Percentiles rank a stretch among this genome's conserved stretches.
phyloP scores from a whole-genome alignment of 805 yeast species.

The Hyphopichia homilentoma region DNA sequence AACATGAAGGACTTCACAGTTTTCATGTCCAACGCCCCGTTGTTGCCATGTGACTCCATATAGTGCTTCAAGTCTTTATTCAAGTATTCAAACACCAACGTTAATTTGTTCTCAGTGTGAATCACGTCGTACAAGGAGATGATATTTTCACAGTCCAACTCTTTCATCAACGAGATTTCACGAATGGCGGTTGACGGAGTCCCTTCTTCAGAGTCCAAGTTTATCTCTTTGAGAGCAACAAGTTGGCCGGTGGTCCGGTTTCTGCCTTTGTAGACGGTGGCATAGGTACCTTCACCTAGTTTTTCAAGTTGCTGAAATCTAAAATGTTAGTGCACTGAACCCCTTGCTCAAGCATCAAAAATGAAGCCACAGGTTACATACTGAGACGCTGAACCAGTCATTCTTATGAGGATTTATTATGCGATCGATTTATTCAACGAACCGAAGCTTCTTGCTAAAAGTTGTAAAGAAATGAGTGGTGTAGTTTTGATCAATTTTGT shows the following conservation, averaged over 20 bases:
- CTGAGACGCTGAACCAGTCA: conserved; percentile 46
- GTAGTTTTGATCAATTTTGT: too few species aligned
- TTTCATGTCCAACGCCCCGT: conserved; percentile 69
- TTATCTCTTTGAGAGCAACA: conserved; percentile 93
- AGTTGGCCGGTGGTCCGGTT: conserved; percentile 82
- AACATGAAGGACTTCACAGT: conserved; percentile 89
- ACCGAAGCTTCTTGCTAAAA: too few species aligned
- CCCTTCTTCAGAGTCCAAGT: conserved; percentile 94
- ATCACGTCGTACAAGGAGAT: conserved; percentile 92
- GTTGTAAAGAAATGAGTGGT: too few species aligned
- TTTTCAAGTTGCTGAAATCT: conserved; percentile 64
- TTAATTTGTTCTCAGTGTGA: conserved; percentile 93
- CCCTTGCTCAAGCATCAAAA: neutral
- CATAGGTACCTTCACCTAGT: conserved; percentile 94
- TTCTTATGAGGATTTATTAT: conserved; percentile 9
- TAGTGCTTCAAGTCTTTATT: conserved; percentile 91
- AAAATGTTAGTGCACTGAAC: conserved; percentile 10
- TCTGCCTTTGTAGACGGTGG: conserved; percentile 95
- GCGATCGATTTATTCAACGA: too few species aligned
- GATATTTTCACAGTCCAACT: conserved; percentile 87
- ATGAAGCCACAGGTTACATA: conserved; percentile 18
- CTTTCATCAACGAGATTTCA: conserved; percentile 94
- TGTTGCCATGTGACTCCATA: conserved; percentile 82
- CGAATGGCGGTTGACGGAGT: conserved; percentile 98
- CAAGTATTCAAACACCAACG: conserved; percentile 89